A percentile compares a stretch with the other conserved stretches of the same genome.
These are phyloP conservation scores for Fraxinus americana DNA, from an alignment of 257 asterid species.

Conservation along the genomic window DNA sequence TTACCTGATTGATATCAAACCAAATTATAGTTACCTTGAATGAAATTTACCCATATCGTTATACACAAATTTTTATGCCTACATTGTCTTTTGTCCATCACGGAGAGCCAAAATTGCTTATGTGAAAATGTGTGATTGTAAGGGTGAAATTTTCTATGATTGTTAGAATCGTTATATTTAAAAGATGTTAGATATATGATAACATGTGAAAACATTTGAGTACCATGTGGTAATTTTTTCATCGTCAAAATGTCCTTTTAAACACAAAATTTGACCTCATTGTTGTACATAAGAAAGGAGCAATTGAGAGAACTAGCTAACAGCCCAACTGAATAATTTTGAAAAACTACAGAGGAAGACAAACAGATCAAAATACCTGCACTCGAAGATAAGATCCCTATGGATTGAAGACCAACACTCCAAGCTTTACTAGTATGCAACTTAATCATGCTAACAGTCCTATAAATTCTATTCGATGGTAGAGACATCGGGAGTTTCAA, in stretches of 20 bases:
- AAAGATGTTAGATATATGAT: too few species aligned
- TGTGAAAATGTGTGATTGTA: too few species aligned
- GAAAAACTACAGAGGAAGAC: background rate
- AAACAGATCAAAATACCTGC: background rate
- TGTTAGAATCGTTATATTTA: too few species aligned
- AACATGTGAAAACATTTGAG: background rate
- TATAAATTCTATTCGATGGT: background rate
- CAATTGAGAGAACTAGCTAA: background rate
- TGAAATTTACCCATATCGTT: too few species aligned
- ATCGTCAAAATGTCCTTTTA: background rate
- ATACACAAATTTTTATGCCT: too few species aligned
- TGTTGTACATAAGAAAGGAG: background rate
- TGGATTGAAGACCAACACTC: background rate
- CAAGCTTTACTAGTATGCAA: conserved; percentile 15
- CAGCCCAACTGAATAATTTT: background rate
- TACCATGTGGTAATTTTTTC: background rate
- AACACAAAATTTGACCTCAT: background rate
- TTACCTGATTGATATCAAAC: too few species aligned
- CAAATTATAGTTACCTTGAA: too few species aligned
- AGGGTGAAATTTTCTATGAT: too few species aligned
- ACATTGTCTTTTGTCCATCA: too few species aligned
- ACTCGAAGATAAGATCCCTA: background rate
- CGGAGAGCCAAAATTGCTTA: too few species aligned
- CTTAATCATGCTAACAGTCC: background rate
- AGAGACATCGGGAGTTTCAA: background rate